Conservation (phyloP, 805 yeast genomes). For the Lipomyces starkeyi region DNA sequence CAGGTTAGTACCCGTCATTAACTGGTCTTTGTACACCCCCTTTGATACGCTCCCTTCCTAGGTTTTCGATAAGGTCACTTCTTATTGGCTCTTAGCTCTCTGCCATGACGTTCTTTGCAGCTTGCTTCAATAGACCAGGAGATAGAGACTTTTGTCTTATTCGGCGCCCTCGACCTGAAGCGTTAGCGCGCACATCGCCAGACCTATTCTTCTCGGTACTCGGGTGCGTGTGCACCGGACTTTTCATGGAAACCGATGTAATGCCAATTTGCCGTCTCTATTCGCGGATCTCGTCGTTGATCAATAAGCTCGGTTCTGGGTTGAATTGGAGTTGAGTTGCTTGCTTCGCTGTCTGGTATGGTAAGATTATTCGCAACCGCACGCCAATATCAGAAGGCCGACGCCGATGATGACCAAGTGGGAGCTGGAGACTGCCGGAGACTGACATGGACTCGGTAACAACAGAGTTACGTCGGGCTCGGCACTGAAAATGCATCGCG, state of each 20-base stretch:
- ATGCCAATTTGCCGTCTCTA: neutral
- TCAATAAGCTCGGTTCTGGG: neutral
- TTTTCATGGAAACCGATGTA: neutral
- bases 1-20: neutral
- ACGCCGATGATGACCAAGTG: neutral
- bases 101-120: neutral
- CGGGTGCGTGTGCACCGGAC: neutral
- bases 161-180: neutral
- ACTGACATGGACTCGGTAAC: neutral
- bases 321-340: neutral
- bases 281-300: conserved; percentile 3
- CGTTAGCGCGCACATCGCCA: neutral
- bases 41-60: neutral
- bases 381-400: neutral
- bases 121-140: neutral
- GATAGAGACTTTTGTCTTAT: too few relatives aligned
- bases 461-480: neutral
- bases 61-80: neutral
- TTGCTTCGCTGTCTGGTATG: neutral
- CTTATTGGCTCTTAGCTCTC: neutral
- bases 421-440: neutral
- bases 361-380: neutral
- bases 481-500: neutral
- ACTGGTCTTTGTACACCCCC: neutral
- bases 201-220: neutral